A percentile compares a stretch with the other conserved stretches of the same genome.
phyloP scores from a whole-genome alignment of 2,329 filamentous ascomycete genomes.

The Penicillium paneum region DNA sequence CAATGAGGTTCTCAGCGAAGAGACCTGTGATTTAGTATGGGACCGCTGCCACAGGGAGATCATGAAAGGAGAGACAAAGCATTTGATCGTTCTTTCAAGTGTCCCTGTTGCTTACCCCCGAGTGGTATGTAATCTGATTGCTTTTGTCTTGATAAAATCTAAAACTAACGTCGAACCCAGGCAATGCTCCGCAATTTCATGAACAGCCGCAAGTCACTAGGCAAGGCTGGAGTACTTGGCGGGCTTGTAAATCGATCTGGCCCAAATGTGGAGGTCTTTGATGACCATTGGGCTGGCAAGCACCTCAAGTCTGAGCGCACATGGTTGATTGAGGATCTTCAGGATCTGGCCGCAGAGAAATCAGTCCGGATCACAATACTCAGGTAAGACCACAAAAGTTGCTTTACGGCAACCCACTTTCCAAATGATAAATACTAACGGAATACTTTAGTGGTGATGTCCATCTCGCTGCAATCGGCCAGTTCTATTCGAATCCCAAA shows the following conservation, averaged over 20 bases:
- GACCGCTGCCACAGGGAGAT: conserved; percentile 81
- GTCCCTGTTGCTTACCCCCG: conserved; percentile 80
- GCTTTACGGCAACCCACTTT: not conserved
- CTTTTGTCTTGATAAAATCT: not conserved
- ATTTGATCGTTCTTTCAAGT: conserved; percentile 81
- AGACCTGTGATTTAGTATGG: conserved; percentile 83
- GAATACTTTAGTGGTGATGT: conserved; percentile 70
- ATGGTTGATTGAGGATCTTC: conserved; percentile 82
- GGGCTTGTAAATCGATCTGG: conserved; percentile 83
- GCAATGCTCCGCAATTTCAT: conserved; percentile 65
- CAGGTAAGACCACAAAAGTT: conserved; percentile 48
- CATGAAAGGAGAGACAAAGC: conserved; percentile 77
- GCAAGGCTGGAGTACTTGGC: conserved; percentile 75
- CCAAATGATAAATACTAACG: not conserved
- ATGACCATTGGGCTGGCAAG: conserved; percentile 97
- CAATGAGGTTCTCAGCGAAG: conserved; percentile 73
- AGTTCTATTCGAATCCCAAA: conserved; percentile 91
- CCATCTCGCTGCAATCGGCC: conserved; percentile 74
- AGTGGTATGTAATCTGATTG: conserved; percentile 53
- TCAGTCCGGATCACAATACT: conserved; percentile 89
- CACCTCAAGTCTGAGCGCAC: conserved; percentile 89
- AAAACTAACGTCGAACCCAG: conserved; percentile 49
- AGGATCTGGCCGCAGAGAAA: conserved; percentile 89
- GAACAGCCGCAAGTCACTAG: conserved; percentile 83
- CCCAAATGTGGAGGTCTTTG: conserved; percentile 84